Base-by-base conservation (phyloP, 192 early-diverging fungal species). In the Backusella psychrophila region DNA sequence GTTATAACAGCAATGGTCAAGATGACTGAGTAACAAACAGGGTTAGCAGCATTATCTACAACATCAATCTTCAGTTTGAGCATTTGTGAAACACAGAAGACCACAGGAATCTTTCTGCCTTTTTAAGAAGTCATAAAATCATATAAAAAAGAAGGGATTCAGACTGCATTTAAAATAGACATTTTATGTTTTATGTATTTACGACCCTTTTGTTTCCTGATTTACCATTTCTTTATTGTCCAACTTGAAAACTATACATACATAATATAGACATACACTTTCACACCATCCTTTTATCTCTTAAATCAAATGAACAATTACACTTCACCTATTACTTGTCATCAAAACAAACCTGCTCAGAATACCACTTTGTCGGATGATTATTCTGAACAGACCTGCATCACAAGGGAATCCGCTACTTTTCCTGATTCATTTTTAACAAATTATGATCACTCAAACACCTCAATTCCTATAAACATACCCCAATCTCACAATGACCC, bases 61-160 rank as follows among this genome's bases (percentile, higher is more conserved):
- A 7, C 3, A 23, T 11, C 21, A 63, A 26, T 29, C 56, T 63
- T 63, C 23, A 63, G 29, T 63, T 63, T 63, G 26, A 63, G 56
- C 9, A 63, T 63, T 63, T 63, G 21, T 63, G 56, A 63, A 63
- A 63, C 56, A 49, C 6, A 49, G 46, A 49, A 49, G 46, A 49
- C 46, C 46, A 49, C 46, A 49, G 26, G 56, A 63, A 63, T 0
- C 21, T 23, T 63, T 29, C 7, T 63, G 9, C 56, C 56, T 63
- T 63, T 63, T 63, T 63, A 63, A 63, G 56, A 63, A 63, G 9
- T 14, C 56, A 63, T 29, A 63, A 63, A 63, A 63, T 63, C 56
- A 63, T 63, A 63, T 63, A 63, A 63, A 63, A 59, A 63, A 63
- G 56, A 63, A 63, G 56, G 21, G 56, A 63, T 23, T 63, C 56